Evolutionary conservation across 768 basidiomycete species (phyloP), one percentile per base, ranked within the genome.

Genomic region (Trametes coccinea): DNA sequence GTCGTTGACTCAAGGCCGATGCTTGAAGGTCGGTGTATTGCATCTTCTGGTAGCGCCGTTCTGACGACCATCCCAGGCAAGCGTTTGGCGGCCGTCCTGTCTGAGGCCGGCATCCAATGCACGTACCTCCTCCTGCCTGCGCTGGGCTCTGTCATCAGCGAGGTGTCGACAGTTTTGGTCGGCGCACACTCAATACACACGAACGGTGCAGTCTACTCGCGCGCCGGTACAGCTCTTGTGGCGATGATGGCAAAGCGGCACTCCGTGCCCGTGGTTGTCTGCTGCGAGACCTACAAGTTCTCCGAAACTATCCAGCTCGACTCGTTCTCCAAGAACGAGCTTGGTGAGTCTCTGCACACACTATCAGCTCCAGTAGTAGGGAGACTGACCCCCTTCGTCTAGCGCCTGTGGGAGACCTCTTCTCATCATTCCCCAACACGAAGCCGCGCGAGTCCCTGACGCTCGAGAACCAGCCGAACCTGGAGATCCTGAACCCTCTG

Each of bases 241-340:
- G 93, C 95, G 1, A 96, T 98, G 95, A 87, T 98, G 82, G 92
- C 93, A 1, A 93, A 92, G 73, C 85, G 86, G 49, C 84, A 89
- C 68, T 88, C 87, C 27, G 90, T 98, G 0, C 96, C 97, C 4
- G 95, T 98, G 6, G 85, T 99, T 39, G 94, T 97, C 29, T 98
- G 95, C 65, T 97, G 95, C 68, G 97, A 98, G 76, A 99, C 97
- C 4, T 98, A 98, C 78, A 99, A 99, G 74, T 98, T 95, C 69
- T 91, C 92, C 16, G 96, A 98, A 67, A 86, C 86, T 37, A 89
- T 98, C 31, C 88, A 92, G 74, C 79, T 98, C 56, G 97, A 99
- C 73, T 90, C 90, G 17, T 95, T 99, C 67, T 93, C 91, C 46
- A 94, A 92, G 74, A 99, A 99, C 69, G 97, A 99, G 75, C 79